These are phyloP conservation scores for Wilcoxina mikolae DNA, from an alignment of 495 filamentous ascomycete species.

Conservation along the genomic window DNA sequence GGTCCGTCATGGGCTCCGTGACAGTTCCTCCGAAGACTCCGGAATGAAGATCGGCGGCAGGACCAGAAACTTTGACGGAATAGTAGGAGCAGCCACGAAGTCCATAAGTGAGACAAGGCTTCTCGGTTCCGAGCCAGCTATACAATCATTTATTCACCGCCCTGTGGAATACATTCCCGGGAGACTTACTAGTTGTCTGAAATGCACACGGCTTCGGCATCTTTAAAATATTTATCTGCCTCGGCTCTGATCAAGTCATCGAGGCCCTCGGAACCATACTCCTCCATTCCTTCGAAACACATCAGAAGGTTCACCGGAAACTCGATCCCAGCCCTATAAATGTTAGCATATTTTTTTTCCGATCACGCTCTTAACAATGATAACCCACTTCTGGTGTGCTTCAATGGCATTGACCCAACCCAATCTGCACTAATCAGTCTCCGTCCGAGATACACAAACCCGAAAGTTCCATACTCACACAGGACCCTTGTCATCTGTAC, in stretches of 20 bases:
- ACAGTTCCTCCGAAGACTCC: slow-evolving; percentile 93
- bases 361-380: background rate
- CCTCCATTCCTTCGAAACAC: slow-evolving; percentile 99
- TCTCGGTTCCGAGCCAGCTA: slow-evolving; percentile 89
- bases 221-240: slow-evolving; percentile 80
- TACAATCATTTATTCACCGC: background rate
- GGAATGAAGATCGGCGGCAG: slow-evolving; percentile 84
- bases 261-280: slow-evolving; percentile 92
- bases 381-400: slow-evolving; percentile 59
- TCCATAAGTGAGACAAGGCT: slow-evolving; percentile 93
- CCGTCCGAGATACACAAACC: background rate
- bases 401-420: slow-evolving; percentile 98
- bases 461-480: slow-evolving; percentile 36
- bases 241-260: slow-evolving; percentile 87
- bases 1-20: slow-evolving; percentile 95
- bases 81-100: slow-evolving; percentile 98
- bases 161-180: background rate
- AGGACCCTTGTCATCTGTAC: slow-evolving; percentile 96
- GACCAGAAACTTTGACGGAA: slow-evolving; percentile 69
- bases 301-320: slow-evolving; percentile 96
- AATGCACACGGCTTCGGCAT: slow-evolving; percentile 93
- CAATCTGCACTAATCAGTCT: slow-evolving; percentile 32
- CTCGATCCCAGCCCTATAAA: slow-evolving; percentile 55
- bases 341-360: slow-evolving; percentile 5
- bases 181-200: slow-evolving; percentile 72